Base-by-base conservation (phyloP, 441 rosid genomes). In the Lepidium campestre region DNA sequence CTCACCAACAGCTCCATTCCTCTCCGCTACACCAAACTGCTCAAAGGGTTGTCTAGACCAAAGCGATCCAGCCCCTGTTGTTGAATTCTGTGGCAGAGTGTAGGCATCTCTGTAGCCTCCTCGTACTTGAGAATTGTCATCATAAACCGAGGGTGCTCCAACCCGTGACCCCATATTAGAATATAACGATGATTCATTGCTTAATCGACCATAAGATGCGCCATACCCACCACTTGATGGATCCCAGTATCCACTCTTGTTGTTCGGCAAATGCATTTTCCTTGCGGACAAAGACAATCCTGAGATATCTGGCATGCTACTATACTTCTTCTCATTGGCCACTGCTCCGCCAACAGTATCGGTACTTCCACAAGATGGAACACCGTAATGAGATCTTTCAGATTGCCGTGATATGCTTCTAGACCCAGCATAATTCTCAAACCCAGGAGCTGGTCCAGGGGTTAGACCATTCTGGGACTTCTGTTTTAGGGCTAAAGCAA, bases 21-120 rank as follows among this genome's bases (percentile, higher is more conserved):
- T 91, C 61, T 88, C 97, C 22, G 88, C 91, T 32, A 86, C 80
- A 47, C 96, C 97, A 80, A 95, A 92, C 83, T 90, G 98, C 86
- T 95, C 99, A 75, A 81, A 86, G 36, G 97, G 99, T 75, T 95
- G 98, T 77, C 84, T 83, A 18, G 95, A 90, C 99, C 99, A 95
- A 44, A 92, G 86, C 6, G 99, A 95, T 65, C 90, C 85, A 13
- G 82, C 68, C 57, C 77, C 80, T 2, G 88, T 31, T 62, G 73
- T 77, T 55, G 87, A 62, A 52, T 71, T 76, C 50, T 76, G 65
- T 44, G 76, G 74, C 50, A 61, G 12, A 4, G 83, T 50, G 67
- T 80, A 78, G 17, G 80, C 52, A 76, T 76, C 89, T 66, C 81
- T 78, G 73, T 83, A 86, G 56, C 70, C 61, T 23, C 78, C 78